Conservation (phyloP, 1,284 basidiomycete genomes). For the Tylopilus sp. region DNA sequence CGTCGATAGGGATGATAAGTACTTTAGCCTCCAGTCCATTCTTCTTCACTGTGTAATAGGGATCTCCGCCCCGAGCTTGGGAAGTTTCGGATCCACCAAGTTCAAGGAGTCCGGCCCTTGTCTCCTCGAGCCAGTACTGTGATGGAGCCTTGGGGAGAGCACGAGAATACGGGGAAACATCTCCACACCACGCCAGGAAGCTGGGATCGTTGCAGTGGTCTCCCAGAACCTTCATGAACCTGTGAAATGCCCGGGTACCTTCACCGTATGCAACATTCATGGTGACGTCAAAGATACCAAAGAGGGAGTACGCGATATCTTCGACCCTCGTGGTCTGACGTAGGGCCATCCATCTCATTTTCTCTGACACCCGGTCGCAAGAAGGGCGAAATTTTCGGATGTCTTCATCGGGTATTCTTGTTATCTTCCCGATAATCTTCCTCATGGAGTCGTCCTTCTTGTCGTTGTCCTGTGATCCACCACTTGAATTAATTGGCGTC, state of each 20-base stretch:
- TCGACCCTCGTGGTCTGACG: slow-evolving; percentile 8
- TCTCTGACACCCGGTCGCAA: slow-evolving; percentile 8
- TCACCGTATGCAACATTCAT: slow-evolving; percentile 13
- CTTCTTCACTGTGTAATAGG: slow-evolving; percentile 5
- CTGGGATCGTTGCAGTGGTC: slow-evolving; percentile 1
- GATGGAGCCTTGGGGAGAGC: slow-evolving; percentile 3
- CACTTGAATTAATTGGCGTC: slow-evolving; percentile 5
- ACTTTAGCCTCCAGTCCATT: slow-evolving; percentile 2
- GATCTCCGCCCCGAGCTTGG: not conserved
- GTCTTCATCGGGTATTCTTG: slow-evolving; percentile 3
- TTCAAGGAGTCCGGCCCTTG: not conserved
- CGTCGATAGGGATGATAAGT: slow-evolving; percentile 9
- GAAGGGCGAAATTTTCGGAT: slow-evolving; percentile 3
- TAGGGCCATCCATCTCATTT: slow-evolving; percentile 14
- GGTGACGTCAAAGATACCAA: slow-evolving; percentile 12
- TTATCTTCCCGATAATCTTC: not conserved
- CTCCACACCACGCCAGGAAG: slow-evolving; percentile 2
- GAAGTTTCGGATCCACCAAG: slow-evolving; percentile 6
- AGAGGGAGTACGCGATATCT: slow-evolving; percentile 14
- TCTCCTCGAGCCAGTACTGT: not conserved
- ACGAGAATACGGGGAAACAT: not conserved
- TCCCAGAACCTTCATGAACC: not conserved
- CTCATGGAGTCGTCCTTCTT: slow-evolving; percentile 10
- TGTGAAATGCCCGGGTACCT: slow-evolving; percentile 3
- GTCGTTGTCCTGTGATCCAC: slow-evolving; percentile 1